These are phyloP conservation scores for Sugiyamaella grinbergsii DNA, from an alignment of 1,139 yeast species.

Conservation along the genomic window DNA sequence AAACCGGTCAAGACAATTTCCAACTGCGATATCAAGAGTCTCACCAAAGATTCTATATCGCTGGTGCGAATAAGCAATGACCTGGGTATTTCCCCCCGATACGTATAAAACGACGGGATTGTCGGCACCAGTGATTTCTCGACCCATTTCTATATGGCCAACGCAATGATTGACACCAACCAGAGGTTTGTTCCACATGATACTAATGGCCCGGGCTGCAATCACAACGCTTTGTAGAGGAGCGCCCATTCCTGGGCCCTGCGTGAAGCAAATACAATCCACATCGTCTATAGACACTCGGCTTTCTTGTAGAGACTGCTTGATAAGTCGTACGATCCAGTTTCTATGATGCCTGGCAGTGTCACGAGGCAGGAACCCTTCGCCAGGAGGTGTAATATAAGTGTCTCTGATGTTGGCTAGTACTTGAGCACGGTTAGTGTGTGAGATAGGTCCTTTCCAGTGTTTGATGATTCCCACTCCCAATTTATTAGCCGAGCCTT, in stretches of 20 bases:
- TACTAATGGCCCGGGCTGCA: conserved; percentile 84
- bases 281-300: conserved; percentile 55
- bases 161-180: conserved; percentile 97
- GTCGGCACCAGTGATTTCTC: conserved; percentile 93
- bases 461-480: conserved; percentile 93
- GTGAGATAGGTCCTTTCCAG: conserved; percentile 46
- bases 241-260: conserved; percentile 99
- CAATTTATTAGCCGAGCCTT: conserved; percentile 94
- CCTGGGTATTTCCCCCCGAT: conserved; percentile 98
- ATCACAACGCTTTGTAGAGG: conserved; percentile 91
- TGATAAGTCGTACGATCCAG: conserved; percentile 87
- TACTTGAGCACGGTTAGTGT: conserved; percentile 65
- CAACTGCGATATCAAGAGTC: conserved; percentile 94
- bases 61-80: conserved; percentile 92
- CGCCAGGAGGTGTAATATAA: conserved; percentile 95
- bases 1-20: conserved; percentile 93
- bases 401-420: conserved; percentile 91
- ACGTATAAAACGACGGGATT: conserved; percentile 96
- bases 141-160: conserved; percentile 98
- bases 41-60: conserved; percentile 95
- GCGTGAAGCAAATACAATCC: conserved; percentile 92
- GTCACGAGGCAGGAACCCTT: conserved; percentile 93
- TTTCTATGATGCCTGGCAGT: conserved; percentile 95
- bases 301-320: conserved; percentile 66
- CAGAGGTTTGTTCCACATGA: conserved; percentile 79